phyloP scores from a whole-genome alignment of 345 rosid species.

The Salix exigua region DNA sequence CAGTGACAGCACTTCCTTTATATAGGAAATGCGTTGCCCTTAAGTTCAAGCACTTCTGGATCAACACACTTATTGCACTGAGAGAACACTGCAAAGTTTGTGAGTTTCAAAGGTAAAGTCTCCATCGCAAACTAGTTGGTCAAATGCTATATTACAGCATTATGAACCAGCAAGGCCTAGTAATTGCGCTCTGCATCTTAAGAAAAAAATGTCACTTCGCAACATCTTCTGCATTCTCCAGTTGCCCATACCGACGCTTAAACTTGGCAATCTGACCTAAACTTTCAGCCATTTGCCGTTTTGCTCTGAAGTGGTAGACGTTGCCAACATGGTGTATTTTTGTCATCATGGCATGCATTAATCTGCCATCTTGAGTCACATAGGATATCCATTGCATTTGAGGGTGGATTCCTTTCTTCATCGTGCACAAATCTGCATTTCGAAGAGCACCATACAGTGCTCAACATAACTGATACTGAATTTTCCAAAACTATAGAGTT shows the following conservation, averaged over 20 bases:
- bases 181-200: neutral
- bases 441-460: neutral
- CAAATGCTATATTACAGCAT: neutral
- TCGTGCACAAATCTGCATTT: constrained; percentile 18
- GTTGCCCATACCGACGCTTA: constrained; percentile 62
- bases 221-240: constrained; percentile 38
- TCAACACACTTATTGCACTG: neutral
- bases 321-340: constrained; percentile 72
- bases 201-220: constrained; percentile 16
- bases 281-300: constrained; percentile 82
- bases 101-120: neutral
- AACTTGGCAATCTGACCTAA: constrained; percentile 84
- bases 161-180: neutral
- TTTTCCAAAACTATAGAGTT: neutral
- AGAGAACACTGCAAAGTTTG: neutral
- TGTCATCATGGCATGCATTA: constrained; percentile 89
- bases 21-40: neutral
- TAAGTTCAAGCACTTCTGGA: neutral
- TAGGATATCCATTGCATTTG: constrained; percentile 97
- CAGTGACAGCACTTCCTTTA: neutral
- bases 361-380: constrained; percentile 82
- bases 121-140: neutral
- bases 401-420: constrained; percentile 96
- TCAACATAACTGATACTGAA: neutral
- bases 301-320: constrained; percentile 85